Evolutionary conservation across 352 stramenopile species (phyloP), one percentile per base, ranked within the genome.

Genomic region (Globisporangium echinulatum): DNA sequence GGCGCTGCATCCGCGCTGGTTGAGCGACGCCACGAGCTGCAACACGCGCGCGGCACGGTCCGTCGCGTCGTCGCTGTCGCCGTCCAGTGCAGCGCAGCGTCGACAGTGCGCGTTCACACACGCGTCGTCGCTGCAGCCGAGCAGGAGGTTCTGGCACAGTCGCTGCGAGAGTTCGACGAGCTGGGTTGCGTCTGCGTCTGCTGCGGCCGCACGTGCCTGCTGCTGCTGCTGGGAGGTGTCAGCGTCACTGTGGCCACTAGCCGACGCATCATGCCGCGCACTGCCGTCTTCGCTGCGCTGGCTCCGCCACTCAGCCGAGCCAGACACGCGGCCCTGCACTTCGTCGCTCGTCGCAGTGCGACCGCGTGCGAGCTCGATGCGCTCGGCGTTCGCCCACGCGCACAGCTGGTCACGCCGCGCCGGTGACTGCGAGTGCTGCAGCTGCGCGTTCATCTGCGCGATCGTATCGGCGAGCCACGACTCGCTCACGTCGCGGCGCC

Each of bases 291-390:
- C 85, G 5, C 73, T 74, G 8, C 85, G 72, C 44, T 82, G 69
- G 52, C 58, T 84, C 56, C 88, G 90, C 85, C 85, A 94, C 44
- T 93, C 83, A 5, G 66, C 65, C 5, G 85, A 94, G 3, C 85
- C 85, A 6, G 85, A 94, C 42, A 92, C 76, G 36, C 85, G 81
- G 8, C 85, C 83, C 56, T 90, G 71, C 0, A 83, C 70, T 59
- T 93, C 82, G 5, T 59, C 57, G 7, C 68, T 71, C 60, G 72
- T 77, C 15, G 62, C 70, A 33, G 52, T 55, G 14, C 75, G 71
- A 4, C 62, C 59, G 40, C 58, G 49, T 25, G 56, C 55, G 3
- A 94, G 61, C 58, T 94, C 85, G 7, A 71, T 59, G 17, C 66
- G 62, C 54, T 94, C 85, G 17, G 17, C 52, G 48, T 58, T 33